Conservation (phyloP, 345 rosid genomes). For the Syzygium aqueum region DNA sequence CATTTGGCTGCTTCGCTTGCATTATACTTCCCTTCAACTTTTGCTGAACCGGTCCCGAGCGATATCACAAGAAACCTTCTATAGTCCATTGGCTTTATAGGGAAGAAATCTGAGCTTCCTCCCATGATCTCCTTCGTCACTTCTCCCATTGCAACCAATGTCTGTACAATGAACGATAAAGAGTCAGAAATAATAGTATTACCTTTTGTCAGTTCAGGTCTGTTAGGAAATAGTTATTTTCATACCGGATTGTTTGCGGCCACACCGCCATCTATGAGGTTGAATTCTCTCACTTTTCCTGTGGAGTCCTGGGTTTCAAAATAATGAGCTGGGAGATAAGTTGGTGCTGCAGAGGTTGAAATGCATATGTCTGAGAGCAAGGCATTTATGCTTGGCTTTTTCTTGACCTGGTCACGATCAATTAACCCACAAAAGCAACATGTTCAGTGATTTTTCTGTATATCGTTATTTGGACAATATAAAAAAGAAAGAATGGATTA, state of each 20-base stretch:
- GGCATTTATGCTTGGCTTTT: constrained; percentile 1
- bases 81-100: constrained; percentile 23
- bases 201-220: neutral
- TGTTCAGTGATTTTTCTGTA: neutral
- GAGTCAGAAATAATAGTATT: neutral
- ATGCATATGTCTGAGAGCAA: constrained; percentile 15
- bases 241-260: constrained; percentile 31
- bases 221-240: neutral
- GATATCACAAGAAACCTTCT: constrained; percentile 22
- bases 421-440: neutral
- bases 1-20: constrained; percentile 29
- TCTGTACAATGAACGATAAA: constrained; percentile 6
- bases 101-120: constrained; percentile 10
- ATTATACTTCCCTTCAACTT: constrained; percentile 14
- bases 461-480: neutral
- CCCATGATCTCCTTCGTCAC: constrained; percentile 35
- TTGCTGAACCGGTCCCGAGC: constrained; percentile 25
- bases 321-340: constrained; percentile 19
- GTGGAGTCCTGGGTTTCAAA: constrained; percentile 7
- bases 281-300: constrained; percentile 12
- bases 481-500: neutral
- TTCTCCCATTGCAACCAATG: constrained; percentile 41
- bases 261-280: constrained; percentile 28
- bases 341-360: constrained; percentile 19
- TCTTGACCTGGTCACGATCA: neutral